These are phyloP conservation scores for Calonectria honghensis DNA, from an alignment of 2,329 filamentous ascomycete genomes.

Conservation along the genomic window DNA sequence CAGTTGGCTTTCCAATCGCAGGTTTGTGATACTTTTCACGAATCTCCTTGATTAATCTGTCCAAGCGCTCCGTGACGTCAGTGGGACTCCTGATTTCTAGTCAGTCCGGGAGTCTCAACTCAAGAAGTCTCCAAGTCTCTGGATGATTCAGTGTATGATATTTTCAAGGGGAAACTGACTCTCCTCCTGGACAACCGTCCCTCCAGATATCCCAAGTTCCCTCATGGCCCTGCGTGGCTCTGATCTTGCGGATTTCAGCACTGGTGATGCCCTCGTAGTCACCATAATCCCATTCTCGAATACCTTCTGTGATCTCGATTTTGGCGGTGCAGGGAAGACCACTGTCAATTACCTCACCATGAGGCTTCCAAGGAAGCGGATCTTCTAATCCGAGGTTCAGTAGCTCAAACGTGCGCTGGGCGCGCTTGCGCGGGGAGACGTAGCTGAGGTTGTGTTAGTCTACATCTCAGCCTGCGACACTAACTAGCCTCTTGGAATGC, in stretches of 20 bases:
- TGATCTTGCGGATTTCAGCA: conserved; percentile 77
- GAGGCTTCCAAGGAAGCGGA: conserved; percentile 80
- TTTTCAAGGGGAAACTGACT: conserved; percentile 71
- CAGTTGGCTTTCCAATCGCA: conserved; percentile 73
- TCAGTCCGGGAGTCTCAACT: conserved; percentile 34
- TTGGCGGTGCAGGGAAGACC: conserved; percentile 73
- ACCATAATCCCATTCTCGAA: conserved; percentile 92
- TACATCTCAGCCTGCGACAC: not conserved
- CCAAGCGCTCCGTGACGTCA: conserved; percentile 83
- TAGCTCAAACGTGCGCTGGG: conserved; percentile 92
- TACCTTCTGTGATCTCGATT: conserved; percentile 81
- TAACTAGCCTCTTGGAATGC: conserved; percentile 17
- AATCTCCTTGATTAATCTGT: conserved; percentile 85
- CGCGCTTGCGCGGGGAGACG: conserved; percentile 89
- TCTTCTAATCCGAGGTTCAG: conserved; percentile 83
- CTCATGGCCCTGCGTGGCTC: conserved; percentile 73
- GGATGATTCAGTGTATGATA: conserved; percentile 36
- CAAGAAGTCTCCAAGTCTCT: not conserved
- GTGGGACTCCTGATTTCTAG: conserved; percentile 75
- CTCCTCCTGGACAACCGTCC: conserved; percentile 90
- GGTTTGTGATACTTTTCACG: conserved; percentile 78
- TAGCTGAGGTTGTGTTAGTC: conserved; percentile 70
- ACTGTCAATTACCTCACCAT: conserved; percentile 62
- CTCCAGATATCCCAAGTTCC: conserved; percentile 89
- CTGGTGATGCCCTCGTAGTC: conserved; percentile 89